These are phyloP conservation scores for Dimargaris cristalligena DNA, from an alignment of 192 early-diverging fungal genomes.

Conservation along the genomic window DNA sequence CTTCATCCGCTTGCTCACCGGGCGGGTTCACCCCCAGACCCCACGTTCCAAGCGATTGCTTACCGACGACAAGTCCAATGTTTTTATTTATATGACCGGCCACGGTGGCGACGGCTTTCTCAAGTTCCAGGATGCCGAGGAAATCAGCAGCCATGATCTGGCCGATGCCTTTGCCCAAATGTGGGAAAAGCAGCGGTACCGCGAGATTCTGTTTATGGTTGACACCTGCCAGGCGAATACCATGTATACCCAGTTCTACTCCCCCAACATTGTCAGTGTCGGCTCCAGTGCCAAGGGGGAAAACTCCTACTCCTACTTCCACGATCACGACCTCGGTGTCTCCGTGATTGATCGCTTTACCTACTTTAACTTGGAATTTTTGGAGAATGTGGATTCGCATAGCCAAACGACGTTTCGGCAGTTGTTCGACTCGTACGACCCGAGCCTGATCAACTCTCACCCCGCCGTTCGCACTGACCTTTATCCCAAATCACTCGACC, in stretches of 20 bases:
- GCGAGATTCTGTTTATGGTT: slow-evolving; percentile 97
- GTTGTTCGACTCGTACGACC: slow-evolving; percentile 71
- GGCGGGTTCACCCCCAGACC: slow-evolving; percentile 65
- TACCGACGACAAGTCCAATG: slow-evolving; percentile 90
- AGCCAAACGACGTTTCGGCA: slow-evolving; percentile 56
- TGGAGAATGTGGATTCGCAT: slow-evolving; percentile 70
- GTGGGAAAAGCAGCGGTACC: slow-evolving; percentile 89
- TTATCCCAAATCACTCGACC: slow-evolving; percentile 55
- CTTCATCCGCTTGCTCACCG: slow-evolving; percentile 89
- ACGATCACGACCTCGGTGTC: slow-evolving; percentile 85
- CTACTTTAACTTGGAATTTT: slow-evolving; percentile 83
- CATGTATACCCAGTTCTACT: slow-evolving; percentile 84
- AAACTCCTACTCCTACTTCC: slow-evolving; percentile 70
- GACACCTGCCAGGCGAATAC: slow-evolving; percentile 98
- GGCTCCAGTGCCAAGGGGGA: slow-evolving; percentile 73
- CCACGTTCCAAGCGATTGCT: slow-evolving; percentile 87
- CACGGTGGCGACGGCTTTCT: slow-evolving; percentile 98
- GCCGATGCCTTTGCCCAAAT: slow-evolving; percentile 96
- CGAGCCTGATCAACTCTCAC: slow-evolving; percentile 51
- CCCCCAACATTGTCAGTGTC: slow-evolving; percentile 84
- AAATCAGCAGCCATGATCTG: slow-evolving; percentile 87
- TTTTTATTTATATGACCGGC: slow-evolving; percentile 96
- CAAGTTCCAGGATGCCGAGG: slow-evolving; percentile 98
- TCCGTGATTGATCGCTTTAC: slow-evolving; percentile 97
- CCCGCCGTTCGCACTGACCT: slow-evolving; percentile 77